Conservation (phyloP, 2,329 filamentous ascomycete genomes). For the Pezicula carpinea region DNA sequence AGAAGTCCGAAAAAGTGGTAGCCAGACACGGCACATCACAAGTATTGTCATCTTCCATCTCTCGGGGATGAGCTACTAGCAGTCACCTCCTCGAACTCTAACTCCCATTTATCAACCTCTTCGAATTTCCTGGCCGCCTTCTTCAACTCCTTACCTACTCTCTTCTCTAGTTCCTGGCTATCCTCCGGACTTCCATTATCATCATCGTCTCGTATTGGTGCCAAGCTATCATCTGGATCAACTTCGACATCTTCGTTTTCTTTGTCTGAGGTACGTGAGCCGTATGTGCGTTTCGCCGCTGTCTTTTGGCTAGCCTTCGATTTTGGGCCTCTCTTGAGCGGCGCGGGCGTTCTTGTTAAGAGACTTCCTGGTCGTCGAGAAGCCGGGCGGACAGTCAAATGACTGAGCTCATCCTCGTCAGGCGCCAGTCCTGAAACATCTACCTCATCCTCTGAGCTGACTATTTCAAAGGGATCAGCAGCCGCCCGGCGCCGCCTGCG, state of each 20-base stretch:
- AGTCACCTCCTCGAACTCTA: constrained; percentile 61
- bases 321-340: constrained; percentile 22
- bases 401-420: constrained; percentile 53
- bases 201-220: constrained; percentile 38
- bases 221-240: constrained; percentile 35
- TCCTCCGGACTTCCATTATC: constrained; percentile 26
- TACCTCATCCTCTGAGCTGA: constrained; percentile 39
- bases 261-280: constrained; percentile 46
- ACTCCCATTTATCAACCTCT: constrained; percentile 65
- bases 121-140: constrained; percentile 58
- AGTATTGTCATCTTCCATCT: constrained; percentile 39
- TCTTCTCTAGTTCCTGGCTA: constrained; percentile 33
- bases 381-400: constrained; percentile 35
- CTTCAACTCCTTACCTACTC: constrained; percentile 44
- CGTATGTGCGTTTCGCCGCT: constrained; percentile 42
- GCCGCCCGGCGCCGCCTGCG: constrained; percentile 23
- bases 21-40: too few relatives aligned
- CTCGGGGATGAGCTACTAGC: constrained; percentile 47
- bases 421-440: constrained; percentile 43
- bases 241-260: constrained; percentile 43
- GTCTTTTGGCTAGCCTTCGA: constrained; percentile 13
- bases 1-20: too few relatives aligned
- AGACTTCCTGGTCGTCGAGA: constrained; percentile 28
- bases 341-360: constrained; percentile 16
- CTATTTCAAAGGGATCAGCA: constrained; percentile 33